A percentile compares a stretch with the other conserved stretches of the same genome.
Conservation (phyloP, 306 rosid species). For the Pterocarpus macrocarpus region DNA sequence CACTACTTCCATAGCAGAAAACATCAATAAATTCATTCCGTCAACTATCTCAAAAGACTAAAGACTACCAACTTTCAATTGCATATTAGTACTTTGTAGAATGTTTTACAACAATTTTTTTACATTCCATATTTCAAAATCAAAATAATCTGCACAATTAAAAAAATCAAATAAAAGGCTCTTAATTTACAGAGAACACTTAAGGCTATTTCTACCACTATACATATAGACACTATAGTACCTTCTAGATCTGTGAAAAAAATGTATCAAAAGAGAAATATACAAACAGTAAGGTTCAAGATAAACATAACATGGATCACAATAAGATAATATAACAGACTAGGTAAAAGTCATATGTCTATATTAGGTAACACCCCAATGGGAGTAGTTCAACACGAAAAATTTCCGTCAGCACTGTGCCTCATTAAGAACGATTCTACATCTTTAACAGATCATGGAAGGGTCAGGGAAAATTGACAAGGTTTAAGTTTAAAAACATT, state of each 20-base stretch:
- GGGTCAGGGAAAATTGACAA: background rate
- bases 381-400: background rate
- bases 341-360: background rate
- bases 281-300: background rate
- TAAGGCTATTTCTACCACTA: background rate
- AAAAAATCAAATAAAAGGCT: background rate
- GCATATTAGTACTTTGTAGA: background rate
- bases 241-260: background rate
- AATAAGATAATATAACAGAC: background rate
- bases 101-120: background rate
- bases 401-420: background rate
- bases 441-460: background rate
- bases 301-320: background rate
- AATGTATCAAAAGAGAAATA: background rate
- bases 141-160: background rate
- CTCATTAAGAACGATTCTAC: background rate
- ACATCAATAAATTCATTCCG: background rate
- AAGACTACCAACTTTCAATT: background rate
- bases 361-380: conserved; percentile 17
- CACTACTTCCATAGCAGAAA: background rate
- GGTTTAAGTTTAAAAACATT: conserved; percentile 27
- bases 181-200: background rate
- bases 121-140: background rate
- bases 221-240: conserved; percentile 1
- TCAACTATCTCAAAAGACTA: conserved; percentile 3